phyloP scores from a whole-genome alignment of 352 stramenopile species.

The Pilasporangium apinafurcum region DNA sequence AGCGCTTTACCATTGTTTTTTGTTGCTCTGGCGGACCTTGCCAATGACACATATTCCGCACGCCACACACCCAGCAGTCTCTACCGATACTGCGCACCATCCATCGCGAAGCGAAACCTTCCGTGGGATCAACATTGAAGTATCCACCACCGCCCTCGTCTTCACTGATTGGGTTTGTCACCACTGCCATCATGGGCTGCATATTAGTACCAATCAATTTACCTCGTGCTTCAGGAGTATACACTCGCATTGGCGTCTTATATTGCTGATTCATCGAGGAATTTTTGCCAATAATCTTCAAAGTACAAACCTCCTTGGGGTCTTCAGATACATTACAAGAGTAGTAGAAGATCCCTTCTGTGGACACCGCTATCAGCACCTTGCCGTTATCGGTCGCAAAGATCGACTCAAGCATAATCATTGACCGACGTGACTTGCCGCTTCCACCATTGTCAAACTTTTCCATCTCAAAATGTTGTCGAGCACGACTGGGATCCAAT shows the following conservation, averaged over 20 bases:
- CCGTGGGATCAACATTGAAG: slow-evolving; percentile 66
- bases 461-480: slow-evolving; percentile 61
- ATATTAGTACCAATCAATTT: slow-evolving; percentile 4
- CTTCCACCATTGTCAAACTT: slow-evolving; percentile 46
- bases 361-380: slow-evolving; percentile 49
- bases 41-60: slow-evolving; percentile 71
- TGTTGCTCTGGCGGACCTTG: slow-evolving; percentile 22
- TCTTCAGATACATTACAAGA: slow-evolving; percentile 22
- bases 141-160: slow-evolving; percentile 48
- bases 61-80: slow-evolving; percentile 74
- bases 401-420: slow-evolving; percentile 61
- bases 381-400: slow-evolving; percentile 61
- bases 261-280: slow-evolving; percentile 56
- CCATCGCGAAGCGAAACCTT: slow-evolving; percentile 59
- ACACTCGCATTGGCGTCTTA: slow-evolving; percentile 71
- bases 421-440: slow-evolving; percentile 64
- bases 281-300: slow-evolving; percentile 67
- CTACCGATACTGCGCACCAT: slow-evolving; percentile 49
- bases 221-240: slow-evolving; percentile 24
- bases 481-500: slow-evolving; percentile 19
- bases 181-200: slow-evolving; percentile 61
- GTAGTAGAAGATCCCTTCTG: slow-evolving; percentile 75
- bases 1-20: slow-evolving; percentile 8
- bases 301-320: slow-evolving; percentile 3
- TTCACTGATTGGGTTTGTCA: slow-evolving; percentile 54